Base-by-base conservation (phyloP, 2,329 filamentous ascomycete species). In the Alternaria sp. region DNA sequence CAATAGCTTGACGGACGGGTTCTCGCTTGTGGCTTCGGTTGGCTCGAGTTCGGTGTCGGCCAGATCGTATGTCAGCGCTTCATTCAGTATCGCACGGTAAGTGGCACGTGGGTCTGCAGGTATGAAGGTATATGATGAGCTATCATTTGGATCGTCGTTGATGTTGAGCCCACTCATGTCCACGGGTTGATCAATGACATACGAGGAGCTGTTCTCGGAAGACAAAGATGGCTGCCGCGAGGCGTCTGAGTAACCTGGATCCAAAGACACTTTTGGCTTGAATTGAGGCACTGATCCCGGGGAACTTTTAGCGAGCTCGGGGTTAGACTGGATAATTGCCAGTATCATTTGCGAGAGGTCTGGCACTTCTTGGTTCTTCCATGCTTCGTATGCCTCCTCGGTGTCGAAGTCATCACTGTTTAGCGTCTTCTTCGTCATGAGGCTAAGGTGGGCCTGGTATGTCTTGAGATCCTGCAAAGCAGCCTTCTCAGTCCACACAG, bases 311-410 rank as follows among this genome's bases (percentile, higher is more conserved):
- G 92, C 90, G 51, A 98, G 82, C 65, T 94, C 90, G 4, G 93
- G 94, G 67, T 91, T 92, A 5, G 90, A 90, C 60, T 91, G 92
- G 39, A 98, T 82, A 63, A 99, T 92, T 36, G 93, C 91, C 69
- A 96, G 84, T 84, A 99, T 95, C 87, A 98, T 93, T 68, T 95
- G 91, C 5, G 93, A 95, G 40, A 99, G 81, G 68, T 96, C 92
- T 11, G 90, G 90, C 3, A 86, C 86, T 76, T 99, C 95, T n/a
- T 88, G 86, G 73, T 91, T 94, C 77, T 93, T 96, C 95, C 95
- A 99, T 41, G 87, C 83, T 63, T 93, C 88, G 74, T 93, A 99
- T 3, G 90, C 89, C 60, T 96, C 93, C 56, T 97, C 92, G 17
- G 90, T 79, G 60, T 97, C 92, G 77, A 99, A 99, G 76, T 99